phyloP scores from a whole-genome alignment of 2,329 filamentous ascomycete genomes.

The Neoscytalidium dimidiatum region DNA sequence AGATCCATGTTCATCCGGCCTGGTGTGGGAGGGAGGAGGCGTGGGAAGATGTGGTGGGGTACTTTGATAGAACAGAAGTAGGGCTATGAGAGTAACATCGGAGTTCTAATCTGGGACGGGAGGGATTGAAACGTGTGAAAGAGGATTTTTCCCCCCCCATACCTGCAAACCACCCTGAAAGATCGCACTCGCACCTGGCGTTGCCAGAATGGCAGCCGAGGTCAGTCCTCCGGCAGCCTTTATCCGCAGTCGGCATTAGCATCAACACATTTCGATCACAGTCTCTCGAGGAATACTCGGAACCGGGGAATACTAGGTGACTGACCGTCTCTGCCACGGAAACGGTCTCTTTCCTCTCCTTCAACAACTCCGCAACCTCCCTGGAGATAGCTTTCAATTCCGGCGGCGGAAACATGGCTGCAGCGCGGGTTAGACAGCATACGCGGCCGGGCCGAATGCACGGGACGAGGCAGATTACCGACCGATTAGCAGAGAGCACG shows the following conservation, averaged over 20 bases:
- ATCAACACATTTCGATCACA: no score
- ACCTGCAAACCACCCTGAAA: slow-evolving; percentile 57
- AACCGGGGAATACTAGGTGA: background rate
- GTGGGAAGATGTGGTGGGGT: background rate
- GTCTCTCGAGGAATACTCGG: background rate
- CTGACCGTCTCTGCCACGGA: slow-evolving; percentile 62
- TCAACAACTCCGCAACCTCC: slow-evolving; percentile 57
- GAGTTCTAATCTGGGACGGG: no score
- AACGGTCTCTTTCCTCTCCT: slow-evolving; percentile 57
- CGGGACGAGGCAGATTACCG: background rate
- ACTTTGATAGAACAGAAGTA: background rate
- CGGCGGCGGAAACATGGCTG: slow-evolving; percentile 6
- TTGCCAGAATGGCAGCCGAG: slow-evolving; percentile 59
- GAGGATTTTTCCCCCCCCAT: slow-evolving; percentile 43
- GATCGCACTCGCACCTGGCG: slow-evolving; percentile 58
- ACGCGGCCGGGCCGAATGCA: background rate
- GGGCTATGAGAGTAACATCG: background rate
- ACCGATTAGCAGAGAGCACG: background rate
- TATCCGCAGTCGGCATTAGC: background rate
- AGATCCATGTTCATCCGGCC: background rate
- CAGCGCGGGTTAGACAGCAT: no score
- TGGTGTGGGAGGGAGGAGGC: background rate
- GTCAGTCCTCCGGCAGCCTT: slow-evolving; percentile 65
- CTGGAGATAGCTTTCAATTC: slow-evolving; percentile 44
- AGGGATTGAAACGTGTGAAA: background rate